These are phyloP conservation scores for Batkoa obscura DNA, from an alignment of 371 early-diverging fungal genomes.

Conservation along the genomic window DNA sequence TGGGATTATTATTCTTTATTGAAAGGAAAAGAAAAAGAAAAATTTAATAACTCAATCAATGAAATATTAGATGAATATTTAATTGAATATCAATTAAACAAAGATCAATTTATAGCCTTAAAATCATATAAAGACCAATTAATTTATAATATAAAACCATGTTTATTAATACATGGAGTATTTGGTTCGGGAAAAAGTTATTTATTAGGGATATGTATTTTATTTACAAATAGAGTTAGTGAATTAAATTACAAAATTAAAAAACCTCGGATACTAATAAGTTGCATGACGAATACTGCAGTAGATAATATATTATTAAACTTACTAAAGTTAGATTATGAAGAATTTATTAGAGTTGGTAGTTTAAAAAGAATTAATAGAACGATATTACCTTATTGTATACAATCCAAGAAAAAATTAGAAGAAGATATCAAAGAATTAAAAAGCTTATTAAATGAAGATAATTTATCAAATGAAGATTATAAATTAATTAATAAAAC, in stretches of 20 bases:
- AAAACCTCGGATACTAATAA: conserved; percentile 20
- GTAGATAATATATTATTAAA: conserved; percentile 59
- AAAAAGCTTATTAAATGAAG: conserved; percentile 39
- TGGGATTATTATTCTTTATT: neutral
- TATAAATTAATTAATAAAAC: neutral
- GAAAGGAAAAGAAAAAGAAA: neutral
- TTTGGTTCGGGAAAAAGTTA: conserved; percentile 54
- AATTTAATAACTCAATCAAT: neutral
- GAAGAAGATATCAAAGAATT: conserved; percentile 36
- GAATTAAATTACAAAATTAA: conserved; percentile 6
- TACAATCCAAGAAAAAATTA: conserved; percentile 17
- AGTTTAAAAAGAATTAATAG: conserved; percentile 53
- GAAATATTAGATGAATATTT: conserved; percentile 8
- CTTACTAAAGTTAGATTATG: conserved; percentile 43
- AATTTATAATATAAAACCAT: conserved; percentile 14
- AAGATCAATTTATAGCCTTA: conserved; percentile 38
- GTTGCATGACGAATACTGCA: conserved; percentile 59
- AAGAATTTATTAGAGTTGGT: conserved; percentile 63
- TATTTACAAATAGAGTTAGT: conserved; percentile 32
- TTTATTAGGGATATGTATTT: conserved; percentile 44
- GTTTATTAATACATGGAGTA: conserved; percentile 18
- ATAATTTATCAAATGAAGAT: neutral
- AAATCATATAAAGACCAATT: conserved; percentile 22
- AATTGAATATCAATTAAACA: conserved; percentile 23
- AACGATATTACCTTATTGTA: conserved; percentile 35